These are phyloP conservation scores for Fusarium caatingaense DNA, from an alignment of 2,329 filamentous ascomycete species.

Conservation along the genomic window DNA sequence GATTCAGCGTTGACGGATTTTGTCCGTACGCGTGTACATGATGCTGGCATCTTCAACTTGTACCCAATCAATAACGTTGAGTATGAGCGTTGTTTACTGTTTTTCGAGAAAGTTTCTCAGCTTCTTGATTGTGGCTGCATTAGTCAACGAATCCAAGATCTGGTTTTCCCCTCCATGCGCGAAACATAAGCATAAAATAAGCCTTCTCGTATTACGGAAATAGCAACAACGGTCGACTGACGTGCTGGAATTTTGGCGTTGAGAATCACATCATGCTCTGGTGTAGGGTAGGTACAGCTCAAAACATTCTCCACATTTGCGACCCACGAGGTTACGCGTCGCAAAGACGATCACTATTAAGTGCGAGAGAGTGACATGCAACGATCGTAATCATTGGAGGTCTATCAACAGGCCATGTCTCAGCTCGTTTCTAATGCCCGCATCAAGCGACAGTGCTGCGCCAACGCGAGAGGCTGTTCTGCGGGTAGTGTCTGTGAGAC, in stretches of 20 bases:
- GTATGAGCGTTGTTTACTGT: background rate
- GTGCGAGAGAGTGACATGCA: background rate
- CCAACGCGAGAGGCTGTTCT: background rate
- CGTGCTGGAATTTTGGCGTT: background rate
- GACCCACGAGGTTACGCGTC: too few relatives aligned
- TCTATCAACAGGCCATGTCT: background rate
- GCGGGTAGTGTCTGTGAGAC: background rate
- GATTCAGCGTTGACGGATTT: background rate
- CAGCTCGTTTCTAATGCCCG: background rate
- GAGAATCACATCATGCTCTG: background rate
- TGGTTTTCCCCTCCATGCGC: background rate
- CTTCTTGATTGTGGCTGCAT: background rate
- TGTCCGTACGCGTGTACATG: background rate
- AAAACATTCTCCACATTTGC: background rate
- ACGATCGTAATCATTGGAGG: background rate
- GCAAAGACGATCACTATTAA: background rate
- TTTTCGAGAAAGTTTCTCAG: too few relatives aligned
- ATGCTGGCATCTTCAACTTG: background rate
- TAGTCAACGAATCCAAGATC: background rate
- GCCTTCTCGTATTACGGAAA: background rate
- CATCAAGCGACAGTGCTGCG: background rate
- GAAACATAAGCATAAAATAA: slow-evolving; percentile 6
- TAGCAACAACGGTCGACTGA: background rate
- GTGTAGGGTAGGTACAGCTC: background rate
- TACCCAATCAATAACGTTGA: background rate